Evolutionary conservation across 805 yeast species (phyloP).

Genomic region (Candida takata): DNA sequence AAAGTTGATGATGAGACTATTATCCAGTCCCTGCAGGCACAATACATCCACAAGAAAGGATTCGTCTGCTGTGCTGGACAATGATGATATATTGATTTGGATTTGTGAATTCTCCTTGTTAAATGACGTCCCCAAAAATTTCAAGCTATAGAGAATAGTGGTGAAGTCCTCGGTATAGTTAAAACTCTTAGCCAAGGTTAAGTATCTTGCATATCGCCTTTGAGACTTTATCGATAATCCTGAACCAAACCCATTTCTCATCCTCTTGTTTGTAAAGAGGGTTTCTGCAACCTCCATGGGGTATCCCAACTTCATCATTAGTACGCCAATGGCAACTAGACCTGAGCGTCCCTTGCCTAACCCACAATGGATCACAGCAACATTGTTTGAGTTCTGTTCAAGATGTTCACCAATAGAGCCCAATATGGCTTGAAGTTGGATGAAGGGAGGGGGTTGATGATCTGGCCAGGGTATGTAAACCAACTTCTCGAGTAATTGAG

Average conservation of each 20-base stretch:
- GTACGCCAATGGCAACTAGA: conserved; percentile 58
- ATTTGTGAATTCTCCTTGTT: not conserved
- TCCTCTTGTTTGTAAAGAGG: conserved; percentile 49
- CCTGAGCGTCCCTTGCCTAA: conserved; percentile 94
- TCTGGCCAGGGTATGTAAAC: conserved; percentile 55
- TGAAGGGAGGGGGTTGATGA: conserved; percentile 68
- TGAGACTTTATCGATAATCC: conserved; percentile 77
- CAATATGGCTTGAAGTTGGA: conserved; percentile 37
- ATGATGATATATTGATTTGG: not conserved
- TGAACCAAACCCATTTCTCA: conserved; percentile 44
- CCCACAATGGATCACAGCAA: conserved; percentile 77
- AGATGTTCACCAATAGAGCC: conserved; percentile 41
- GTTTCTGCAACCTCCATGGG: conserved; percentile 40
- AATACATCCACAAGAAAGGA: not conserved
- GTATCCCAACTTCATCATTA: conserved; percentile 43
- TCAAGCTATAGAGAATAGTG: not conserved
- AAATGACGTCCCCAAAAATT: conserved; percentile 1
- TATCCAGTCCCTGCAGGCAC: not conserved
- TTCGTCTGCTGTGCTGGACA: not conserved
- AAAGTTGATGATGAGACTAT: not conserved
- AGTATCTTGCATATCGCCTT: conserved; percentile 56
- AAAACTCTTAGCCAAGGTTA: conserved; percentile 1
- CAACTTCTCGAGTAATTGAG: conserved; percentile 3
- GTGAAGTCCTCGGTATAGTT: not conserved
- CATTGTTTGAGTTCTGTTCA: conserved; percentile 27